Conservation (phyloP, 371 early-diverging fungal species). For the Parasitella parasitica region DNA sequence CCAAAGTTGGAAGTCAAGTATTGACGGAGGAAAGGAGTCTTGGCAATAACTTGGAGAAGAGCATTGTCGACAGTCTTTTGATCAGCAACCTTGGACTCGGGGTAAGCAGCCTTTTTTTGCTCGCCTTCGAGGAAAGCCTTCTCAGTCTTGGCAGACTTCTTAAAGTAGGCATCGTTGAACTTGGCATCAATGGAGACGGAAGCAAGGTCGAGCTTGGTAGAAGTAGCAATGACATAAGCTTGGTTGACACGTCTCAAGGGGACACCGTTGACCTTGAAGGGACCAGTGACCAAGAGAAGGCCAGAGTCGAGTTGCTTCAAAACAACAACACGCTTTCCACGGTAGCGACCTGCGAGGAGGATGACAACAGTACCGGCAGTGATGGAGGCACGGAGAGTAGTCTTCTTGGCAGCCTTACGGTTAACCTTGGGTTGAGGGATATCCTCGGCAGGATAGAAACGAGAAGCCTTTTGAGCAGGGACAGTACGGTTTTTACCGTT, state of each 20-base stretch:
- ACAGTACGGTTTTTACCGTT: conserved; percentile 80
- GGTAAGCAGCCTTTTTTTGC: conserved; percentile 65
- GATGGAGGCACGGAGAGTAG: conserved; percentile 85
- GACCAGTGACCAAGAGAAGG: conserved; percentile 94
- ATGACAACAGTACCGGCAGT: conserved; percentile 97
- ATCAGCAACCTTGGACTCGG: conserved; percentile 71
- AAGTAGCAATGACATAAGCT: conserved; percentile 97
- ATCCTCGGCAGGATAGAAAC: conserved; percentile 89
- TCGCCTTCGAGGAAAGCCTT: conserved; percentile 87
- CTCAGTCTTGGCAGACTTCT: conserved; percentile 73
- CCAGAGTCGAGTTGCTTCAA: conserved; percentile 95
- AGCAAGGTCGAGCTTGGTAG: conserved; percentile 93
- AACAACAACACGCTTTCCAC: conserved; percentile 97
- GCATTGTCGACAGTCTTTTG: conserved; percentile 88
- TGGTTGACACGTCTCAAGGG: conserved; percentile 97
- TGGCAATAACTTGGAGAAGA: conserved; percentile 76
- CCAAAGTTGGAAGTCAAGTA: conserved; percentile 88
- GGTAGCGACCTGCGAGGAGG: conserved; percentile 93
- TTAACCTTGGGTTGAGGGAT: conserved; percentile 71
- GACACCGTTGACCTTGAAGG: conserved; percentile 97
- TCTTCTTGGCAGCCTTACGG: conserved; percentile 78
- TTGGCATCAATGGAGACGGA: conserved; percentile 71
- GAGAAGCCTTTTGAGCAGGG: conserved; percentile 70
- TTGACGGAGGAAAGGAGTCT: conserved; percentile 79
- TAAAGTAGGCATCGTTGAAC: conserved; percentile 93